Conservation (phyloP, 306 rosid genomes). For the Arachis hypogaea region DNA sequence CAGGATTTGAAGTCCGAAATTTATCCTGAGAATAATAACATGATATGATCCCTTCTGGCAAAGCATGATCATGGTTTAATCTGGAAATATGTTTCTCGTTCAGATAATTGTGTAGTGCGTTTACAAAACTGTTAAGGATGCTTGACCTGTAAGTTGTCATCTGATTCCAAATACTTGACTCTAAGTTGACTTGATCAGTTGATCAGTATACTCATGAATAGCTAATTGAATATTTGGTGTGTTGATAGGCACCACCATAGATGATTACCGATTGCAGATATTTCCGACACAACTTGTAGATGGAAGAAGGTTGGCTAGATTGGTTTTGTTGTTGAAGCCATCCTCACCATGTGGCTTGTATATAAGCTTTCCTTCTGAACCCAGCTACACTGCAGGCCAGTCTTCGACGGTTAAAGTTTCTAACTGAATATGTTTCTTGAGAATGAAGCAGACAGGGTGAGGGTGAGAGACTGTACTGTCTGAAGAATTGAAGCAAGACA, state of each 20-base stretch:
- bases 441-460: constrained; percentile 19
- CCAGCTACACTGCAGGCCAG: constrained; percentile 17
- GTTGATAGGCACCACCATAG: constrained; percentile 2
- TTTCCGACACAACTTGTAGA: constrained; percentile 31
- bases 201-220: not conserved
- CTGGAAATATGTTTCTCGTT: not conserved
- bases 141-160: constrained; percentile 22
- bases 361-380: not conserved
- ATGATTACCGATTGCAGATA: constrained; percentile 22
- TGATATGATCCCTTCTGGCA: not conserved
- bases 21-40: constrained; percentile 33
- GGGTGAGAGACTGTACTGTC: constrained; percentile 14
- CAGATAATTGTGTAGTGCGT: constrained; percentile 7
- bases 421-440: not conserved
- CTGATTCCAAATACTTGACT: not conserved
- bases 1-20: constrained; percentile 53
- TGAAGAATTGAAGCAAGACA: not conserved
- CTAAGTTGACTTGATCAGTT: constrained; percentile 7
- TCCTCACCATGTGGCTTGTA: not conserved
- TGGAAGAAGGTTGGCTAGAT: constrained; percentile 24
- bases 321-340: not conserved
- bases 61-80: constrained; percentile 23
- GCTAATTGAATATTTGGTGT: constrained; percentile 28
- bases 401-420: constrained; percentile 19
- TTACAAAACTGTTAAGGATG: constrained; percentile 11